Evolutionary conservation across 2,329 filamentous ascomycete genomes (phyloP).

Genomic region (Ceratocystiopsis minuta): DNA sequence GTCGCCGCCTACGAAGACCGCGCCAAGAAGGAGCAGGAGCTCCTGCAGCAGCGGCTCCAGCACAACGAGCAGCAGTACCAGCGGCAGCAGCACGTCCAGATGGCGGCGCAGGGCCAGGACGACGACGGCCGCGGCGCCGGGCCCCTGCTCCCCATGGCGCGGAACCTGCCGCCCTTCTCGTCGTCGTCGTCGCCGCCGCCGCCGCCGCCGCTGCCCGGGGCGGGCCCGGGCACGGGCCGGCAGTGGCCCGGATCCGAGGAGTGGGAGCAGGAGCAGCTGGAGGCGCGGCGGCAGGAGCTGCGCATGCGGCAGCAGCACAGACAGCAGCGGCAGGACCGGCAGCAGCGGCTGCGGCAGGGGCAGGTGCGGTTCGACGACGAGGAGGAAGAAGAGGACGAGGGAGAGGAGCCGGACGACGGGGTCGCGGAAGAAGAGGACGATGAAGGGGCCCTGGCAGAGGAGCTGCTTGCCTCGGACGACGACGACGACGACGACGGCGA

Average conservation of each 20-base stretch:
- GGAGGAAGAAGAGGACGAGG: background rate
- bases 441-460: background rate
- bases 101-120: background rate
- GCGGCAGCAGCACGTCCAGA: constrained; percentile 2
- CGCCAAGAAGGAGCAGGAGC: constrained; percentile 12
- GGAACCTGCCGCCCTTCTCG: too few relatives aligned
- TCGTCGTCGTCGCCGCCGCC: too few relatives aligned
- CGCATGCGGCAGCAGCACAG: background rate
- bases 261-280: background rate
- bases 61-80: constrained; percentile 1
- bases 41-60: background rate
- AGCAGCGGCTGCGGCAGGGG: constrained; percentile 4
- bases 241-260: background rate
- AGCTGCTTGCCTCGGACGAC: constrained; percentile 2
- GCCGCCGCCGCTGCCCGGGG: too few relatives aligned
- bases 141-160: too few relatives aligned
- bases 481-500: constrained; percentile 4
- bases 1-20: constrained; percentile 53
- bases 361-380: constrained; percentile 6
- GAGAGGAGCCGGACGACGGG: background rate
- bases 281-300: background rate
- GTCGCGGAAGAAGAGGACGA: background rate
- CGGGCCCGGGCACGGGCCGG: too few relatives aligned
- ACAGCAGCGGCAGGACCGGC: constrained; percentile 1
- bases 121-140: too few relatives aligned